Percentiles rank a stretch among this genome's conserved stretches.
phyloP scores from a whole-genome alignment of 768 basidiomycete genomes.

The Dentipellis fragilis region DNA sequence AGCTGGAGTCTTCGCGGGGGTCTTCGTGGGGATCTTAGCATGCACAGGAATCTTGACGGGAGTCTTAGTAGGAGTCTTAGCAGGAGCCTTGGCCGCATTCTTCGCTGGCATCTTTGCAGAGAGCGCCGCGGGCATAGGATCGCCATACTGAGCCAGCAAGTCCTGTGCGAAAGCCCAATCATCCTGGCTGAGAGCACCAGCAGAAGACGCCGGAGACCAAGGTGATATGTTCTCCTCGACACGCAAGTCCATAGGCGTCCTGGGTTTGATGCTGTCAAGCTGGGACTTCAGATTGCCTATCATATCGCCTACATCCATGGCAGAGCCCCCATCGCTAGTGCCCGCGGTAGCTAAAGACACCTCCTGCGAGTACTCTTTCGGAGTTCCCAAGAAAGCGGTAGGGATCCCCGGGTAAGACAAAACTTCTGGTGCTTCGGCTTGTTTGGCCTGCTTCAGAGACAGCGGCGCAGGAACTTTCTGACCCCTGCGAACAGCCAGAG shows the following conservation, averaged over 20 bases:
- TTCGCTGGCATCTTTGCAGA: too few relatives aligned
- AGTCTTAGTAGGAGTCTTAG: background rate
- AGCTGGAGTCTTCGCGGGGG: too few relatives aligned
- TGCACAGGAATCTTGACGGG: background rate
- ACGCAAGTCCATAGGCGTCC: constrained; percentile 4
- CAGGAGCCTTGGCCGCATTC: background rate
- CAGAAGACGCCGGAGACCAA: constrained; percentile 2
- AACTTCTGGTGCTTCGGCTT: constrained; percentile 6
- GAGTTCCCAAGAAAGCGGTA: constrained; percentile 31
- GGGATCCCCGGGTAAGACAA: constrained; percentile 32
- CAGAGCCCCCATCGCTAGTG: constrained; percentile 15
- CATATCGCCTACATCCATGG: constrained; percentile 23
- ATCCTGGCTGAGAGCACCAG: constrained; percentile 16
- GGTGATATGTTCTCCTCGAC: background rate
- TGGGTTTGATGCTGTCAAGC: constrained; percentile 13
- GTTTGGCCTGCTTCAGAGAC: constrained; percentile 13
- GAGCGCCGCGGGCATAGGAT: background rate
- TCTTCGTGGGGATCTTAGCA: too few relatives aligned
- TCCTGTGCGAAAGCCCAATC: constrained; percentile 29
- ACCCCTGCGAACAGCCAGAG: constrained; percentile 31
- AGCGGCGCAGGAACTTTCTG: constrained; percentile 23
- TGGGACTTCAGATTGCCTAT: constrained; percentile 22
- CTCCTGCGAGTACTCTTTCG: constrained; percentile 22
- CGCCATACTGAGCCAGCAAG: constrained; percentile 19
- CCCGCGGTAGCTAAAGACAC: constrained; percentile 9